Conservation (phyloP, 1,139 yeast genomes). For the Debaryomycetaceae sp. region DNA sequence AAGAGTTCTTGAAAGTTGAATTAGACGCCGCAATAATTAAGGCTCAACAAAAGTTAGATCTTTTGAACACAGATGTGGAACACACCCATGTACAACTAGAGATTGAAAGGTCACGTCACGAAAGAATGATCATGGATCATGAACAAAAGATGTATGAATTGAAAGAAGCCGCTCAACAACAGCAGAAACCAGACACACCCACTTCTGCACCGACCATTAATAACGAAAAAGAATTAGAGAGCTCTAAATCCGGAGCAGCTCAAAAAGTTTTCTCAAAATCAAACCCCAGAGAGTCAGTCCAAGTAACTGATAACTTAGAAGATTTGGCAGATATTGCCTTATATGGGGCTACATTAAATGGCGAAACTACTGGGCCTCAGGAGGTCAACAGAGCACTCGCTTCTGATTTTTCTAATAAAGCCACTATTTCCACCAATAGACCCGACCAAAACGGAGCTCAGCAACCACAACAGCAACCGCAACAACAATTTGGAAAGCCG, state of each 20-base stretch:
- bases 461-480: background rate
- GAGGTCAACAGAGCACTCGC: background rate
- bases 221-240: background rate
- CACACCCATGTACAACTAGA: constrained; percentile 5
- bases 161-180: background rate
- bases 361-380: constrained; percentile 14
- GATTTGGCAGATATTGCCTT: constrained; percentile 47
- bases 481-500: background rate
- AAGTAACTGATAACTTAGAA: constrained; percentile 28
- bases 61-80: constrained; percentile 13
- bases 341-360: constrained; percentile 35
- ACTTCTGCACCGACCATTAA: background rate
- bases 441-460: background rate
- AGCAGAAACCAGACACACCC: background rate
- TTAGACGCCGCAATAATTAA: constrained; percentile 18
- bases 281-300: constrained; percentile 12
- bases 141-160: constrained; percentile 6
- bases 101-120: background rate
- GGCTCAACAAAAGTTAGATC: constrained; percentile 12
- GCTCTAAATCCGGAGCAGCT: background rate
- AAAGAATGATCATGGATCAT: constrained; percentile 9
- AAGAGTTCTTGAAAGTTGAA: constrained; percentile 18
- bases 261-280: background rate
- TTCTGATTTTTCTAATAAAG: background rate
- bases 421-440: background rate